phyloP scores from a whole-genome alignment of 345 rosid genomes.

The Eucalyptus camaldulensis region DNA sequence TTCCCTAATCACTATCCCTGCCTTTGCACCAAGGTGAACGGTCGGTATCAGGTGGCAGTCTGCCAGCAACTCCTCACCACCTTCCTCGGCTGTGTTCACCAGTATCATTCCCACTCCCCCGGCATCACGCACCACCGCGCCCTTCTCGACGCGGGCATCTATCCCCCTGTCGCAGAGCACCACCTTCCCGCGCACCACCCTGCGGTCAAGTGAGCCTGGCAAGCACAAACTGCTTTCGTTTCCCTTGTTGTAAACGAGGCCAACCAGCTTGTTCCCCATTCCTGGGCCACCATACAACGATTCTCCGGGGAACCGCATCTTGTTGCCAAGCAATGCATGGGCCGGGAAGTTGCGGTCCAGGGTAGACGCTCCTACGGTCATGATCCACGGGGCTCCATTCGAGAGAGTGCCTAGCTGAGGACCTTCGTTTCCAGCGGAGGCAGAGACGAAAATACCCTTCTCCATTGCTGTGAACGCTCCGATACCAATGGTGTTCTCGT shows the following conservation, averaged over 20 bases:
- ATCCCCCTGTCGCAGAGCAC: slow-evolving; percentile 77
- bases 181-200: slow-evolving; percentile 48
- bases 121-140: slow-evolving; percentile 58
- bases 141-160: slow-evolving; percentile 67
- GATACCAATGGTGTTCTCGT: slow-evolving; percentile 41
- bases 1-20: slow-evolving; percentile 41
- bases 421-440: slow-evolving; percentile 81
- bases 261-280: slow-evolving; percentile 36
- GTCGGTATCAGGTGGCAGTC: slow-evolving; percentile 79
- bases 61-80: slow-evolving; percentile 55
- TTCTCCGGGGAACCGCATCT: slow-evolving; percentile 34
- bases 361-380: slow-evolving; percentile 91
- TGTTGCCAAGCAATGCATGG: slow-evolving; percentile 37
- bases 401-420: slow-evolving; percentile 38
- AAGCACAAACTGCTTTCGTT: slow-evolving; percentile 29
- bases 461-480: slow-evolving; percentile 73
- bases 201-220: slow-evolving; percentile 55
- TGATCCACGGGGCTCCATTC: slow-evolving; percentile 87
- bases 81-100: slow-evolving; percentile 46
- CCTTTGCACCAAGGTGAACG: slow-evolving; percentile 48
- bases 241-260: slow-evolving; percentile 37
- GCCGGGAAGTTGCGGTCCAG: slow-evolving; percentile 83
- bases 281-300: slow-evolving; percentile 64
- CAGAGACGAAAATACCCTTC: slow-evolving; percentile 69
- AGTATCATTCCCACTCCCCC: slow-evolving; percentile 87